These are phyloP conservation scores for Rhodotorula sp. DNA, from an alignment of 1,284 basidiomycete genomes.

Conservation along the genomic window DNA sequence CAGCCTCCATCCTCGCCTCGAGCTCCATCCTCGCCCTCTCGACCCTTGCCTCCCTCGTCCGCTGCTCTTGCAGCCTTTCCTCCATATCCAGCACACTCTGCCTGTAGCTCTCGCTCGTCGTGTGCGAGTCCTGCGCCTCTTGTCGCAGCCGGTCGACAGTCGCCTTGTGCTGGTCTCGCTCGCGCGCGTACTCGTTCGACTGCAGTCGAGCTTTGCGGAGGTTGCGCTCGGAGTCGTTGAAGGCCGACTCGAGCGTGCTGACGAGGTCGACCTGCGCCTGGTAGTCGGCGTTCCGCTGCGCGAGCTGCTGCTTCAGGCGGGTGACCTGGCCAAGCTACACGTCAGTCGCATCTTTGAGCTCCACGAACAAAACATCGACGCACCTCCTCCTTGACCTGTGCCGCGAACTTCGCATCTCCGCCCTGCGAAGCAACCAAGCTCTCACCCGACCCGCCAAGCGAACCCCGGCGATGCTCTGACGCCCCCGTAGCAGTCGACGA, in stretches of 20 bases:
- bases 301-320: conserved; percentile 84
- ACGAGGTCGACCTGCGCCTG: conserved; percentile 90
- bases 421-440: conserved; percentile 33
- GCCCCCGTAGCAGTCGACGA: conserved; percentile 21
- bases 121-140: conserved; percentile 64
- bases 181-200: conserved; percentile 76
- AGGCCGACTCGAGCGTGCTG: conserved; percentile 71
- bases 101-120: conserved; percentile 71
- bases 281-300: conserved; percentile 66
- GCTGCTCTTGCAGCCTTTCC: conserved; percentile 73
- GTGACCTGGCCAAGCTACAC: no score
- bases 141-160: conserved; percentile 65
- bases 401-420: conserved; percentile 59
- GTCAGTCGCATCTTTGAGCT: no score
- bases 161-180: conserved; percentile 68
- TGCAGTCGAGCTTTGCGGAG: conserved; percentile 85
- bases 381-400: conserved; percentile 68
- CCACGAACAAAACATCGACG: not conserved
- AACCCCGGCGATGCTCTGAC: conserved; percentile 43
- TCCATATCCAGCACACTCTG: conserved; percentile 66
- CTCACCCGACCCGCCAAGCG: conserved; percentile 7
- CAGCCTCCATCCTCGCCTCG: conserved; percentile 77
- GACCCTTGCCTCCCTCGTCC: conserved; percentile 73
- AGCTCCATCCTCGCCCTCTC: conserved; percentile 63
- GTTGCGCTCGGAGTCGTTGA: conserved; percentile 86